A percentile compares a stretch with the other conserved stretches of the same genome.
Conservation (phyloP, 768 basidiomycete species). For the Xerocomus spinulosus region DNA sequence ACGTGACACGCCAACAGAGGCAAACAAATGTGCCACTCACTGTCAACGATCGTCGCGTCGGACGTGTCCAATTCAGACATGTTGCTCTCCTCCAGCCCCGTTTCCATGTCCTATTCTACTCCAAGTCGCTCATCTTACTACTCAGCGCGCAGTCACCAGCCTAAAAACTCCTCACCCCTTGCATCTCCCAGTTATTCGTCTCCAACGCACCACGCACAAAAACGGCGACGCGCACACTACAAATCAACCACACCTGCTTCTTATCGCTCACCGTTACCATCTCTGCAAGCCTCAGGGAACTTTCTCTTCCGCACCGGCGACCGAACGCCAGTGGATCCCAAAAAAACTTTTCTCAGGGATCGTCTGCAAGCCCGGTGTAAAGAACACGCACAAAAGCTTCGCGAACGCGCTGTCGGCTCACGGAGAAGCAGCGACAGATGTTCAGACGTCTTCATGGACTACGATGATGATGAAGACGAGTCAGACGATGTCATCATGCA, state of each 20-base stretch:
- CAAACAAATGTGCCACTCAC: conserved; percentile 20
- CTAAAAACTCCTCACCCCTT: conserved; percentile 50
- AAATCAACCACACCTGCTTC: conserved; percentile 36
- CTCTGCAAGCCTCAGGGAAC: conserved; percentile 5
- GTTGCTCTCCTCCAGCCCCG: conserved; percentile 27
- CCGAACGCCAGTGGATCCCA: conserved; percentile 39
- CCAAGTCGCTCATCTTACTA: conserved; percentile 33
- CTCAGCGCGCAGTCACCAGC: conserved; percentile 30
- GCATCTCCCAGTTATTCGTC: conserved; percentile 43
- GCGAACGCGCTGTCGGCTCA: conserved; percentile 42
- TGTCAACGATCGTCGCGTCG: conserved; percentile 7
- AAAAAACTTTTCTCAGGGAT: conserved; percentile 53
- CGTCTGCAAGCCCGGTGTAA: conserved; percentile 58
- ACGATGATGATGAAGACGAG: conserved; percentile 53
- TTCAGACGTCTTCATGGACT: conserved; percentile 45
- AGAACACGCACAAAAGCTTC: conserved; percentile 54
- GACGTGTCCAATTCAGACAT: conserved; percentile 4
- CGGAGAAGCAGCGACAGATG: conserved; percentile 45
- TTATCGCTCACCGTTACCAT: conserved; percentile 14
- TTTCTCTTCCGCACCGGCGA: conserved; percentile 12
- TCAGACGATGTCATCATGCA: conserved; percentile 57
- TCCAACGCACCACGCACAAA: conserved; percentile 40
- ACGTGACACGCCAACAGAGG: conserved; percentile 21
- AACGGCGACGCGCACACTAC: conserved; percentile 54
- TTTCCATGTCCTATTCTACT: conserved; percentile 32